Evolutionary conservation across 2,329 filamentous ascomycete genomes (phyloP).

Genomic region (Acrocalymma vagum): DNA sequence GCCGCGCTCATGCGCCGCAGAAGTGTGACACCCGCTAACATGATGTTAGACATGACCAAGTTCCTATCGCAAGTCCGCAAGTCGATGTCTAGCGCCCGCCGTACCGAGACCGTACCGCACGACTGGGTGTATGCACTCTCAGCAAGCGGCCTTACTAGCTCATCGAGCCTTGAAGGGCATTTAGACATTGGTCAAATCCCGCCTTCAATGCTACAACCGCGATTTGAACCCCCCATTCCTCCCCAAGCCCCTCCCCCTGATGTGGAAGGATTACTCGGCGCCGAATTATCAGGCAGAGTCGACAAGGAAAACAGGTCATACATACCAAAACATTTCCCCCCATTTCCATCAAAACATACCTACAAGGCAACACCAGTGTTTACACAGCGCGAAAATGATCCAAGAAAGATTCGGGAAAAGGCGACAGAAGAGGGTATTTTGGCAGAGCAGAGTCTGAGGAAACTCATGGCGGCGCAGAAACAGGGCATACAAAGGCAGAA

Average conservation of each 20-base stretch:
- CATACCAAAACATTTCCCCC: conserved; percentile 68
- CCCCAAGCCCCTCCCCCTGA: conserved; percentile 51
- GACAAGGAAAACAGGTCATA: conserved; percentile 59
- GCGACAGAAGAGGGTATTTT: conserved; percentile 72
- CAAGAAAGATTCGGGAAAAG: conserved; percentile 66
- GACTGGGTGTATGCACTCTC: conserved; percentile 66
- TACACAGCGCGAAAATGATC: conserved; percentile 66
- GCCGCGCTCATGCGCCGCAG: too few species aligned
- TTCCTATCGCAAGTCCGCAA: conserved; percentile 63
- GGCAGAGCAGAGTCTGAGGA: conserved; percentile 71
- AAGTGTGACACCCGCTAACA: too few species aligned
- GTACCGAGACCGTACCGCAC: conserved; percentile 63
- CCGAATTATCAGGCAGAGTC: conserved; percentile 57
- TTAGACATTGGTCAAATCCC: conserved; percentile 51
- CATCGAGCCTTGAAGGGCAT: conserved; percentile 49
- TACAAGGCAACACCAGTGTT: conserved; percentile 69
- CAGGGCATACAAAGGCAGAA: conserved; percentile 53
- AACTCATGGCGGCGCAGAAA: conserved; percentile 60
- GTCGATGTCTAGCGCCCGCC: conserved; percentile 66
- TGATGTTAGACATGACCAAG: conserved; percentile 60
- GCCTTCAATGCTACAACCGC: conserved; percentile 46
- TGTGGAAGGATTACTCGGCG: conserved; percentile 60
- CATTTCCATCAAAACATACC: conserved; percentile 70
- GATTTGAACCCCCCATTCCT: conserved; percentile 51
- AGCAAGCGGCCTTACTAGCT: conserved; percentile 48